Evolutionary conservation across 2,329 filamentous ascomycete species (phyloP), one percentile per base, ranked within the genome.

Genomic region (Cytospora paraplurivora): DNA sequence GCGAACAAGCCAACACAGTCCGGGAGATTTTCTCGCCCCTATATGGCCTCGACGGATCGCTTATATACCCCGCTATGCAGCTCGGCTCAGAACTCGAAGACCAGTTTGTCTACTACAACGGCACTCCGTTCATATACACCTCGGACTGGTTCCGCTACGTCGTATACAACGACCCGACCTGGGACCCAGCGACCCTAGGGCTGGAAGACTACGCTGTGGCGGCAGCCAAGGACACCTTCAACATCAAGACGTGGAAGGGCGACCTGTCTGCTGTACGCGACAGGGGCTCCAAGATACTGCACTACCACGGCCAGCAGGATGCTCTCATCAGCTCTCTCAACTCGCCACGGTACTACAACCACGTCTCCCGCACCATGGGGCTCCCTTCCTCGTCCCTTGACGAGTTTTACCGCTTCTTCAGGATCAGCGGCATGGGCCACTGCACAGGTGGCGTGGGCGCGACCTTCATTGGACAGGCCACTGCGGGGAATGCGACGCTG

Each of bases 341-440:
- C 69, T 78, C 76, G 7, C 75, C 77, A 17, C 71, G 77, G 13
- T 83, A 83, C 75, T 83, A 83, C 70, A 73, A 81, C 57, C 75
- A 81, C 57, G 78, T 82, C 6, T 71, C 74, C 3, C n/a, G 71
- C 33, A 80, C 77, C 0, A 81, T 83, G 79, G 67, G 67, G 7
- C 68, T 74, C 0, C 66, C 71, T 0, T 62, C 71, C 0, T 52
- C 66, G 0, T 63, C 76, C 58, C 68, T 81, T 2, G 78, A 81
- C 61, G 68, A 72, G 1, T 82, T 81, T 64, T 81, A 82, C 67
- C 77, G 82, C 57, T 80, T 77, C 71, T 85, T 86, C 75, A 76
- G 76, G 33, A 77, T 85, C 66, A 77, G 77, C 13, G 82, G 83
- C 10, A 81, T 83, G 74, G 75, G 71, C 1, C 83, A 86, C 70